Percentiles rank a stretch among this genome's conserved stretches.
Evolutionary conservation across 352 stramenopile species (phyloP).

Genomic region (Pythium chondricola): DNA sequence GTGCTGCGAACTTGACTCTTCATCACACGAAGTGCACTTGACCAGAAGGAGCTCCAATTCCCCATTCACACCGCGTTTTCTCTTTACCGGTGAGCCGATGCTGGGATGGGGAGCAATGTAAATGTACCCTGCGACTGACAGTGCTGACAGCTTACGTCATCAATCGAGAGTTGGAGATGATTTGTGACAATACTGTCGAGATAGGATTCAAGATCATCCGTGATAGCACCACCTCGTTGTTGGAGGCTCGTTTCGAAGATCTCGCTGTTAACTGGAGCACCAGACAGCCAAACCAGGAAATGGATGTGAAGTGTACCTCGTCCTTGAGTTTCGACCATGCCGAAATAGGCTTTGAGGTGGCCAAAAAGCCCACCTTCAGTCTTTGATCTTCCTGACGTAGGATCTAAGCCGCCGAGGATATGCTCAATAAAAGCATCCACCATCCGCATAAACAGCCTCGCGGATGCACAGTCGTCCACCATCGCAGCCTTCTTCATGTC

Average conservation of each 20-base stretch:
- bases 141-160: background rate
- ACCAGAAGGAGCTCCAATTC: background rate
- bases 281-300: slow-evolving; percentile 7
- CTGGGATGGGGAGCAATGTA: background rate
- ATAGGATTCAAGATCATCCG: background rate
- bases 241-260: background rate
- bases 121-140: background rate
- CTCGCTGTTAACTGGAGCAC: background rate
- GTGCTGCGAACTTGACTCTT: slow-evolving; percentile 5
- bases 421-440: slow-evolving; percentile 13
- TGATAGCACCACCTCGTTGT: background rate
- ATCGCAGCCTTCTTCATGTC: slow-evolving; percentile 11
- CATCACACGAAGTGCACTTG: background rate
- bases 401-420: slow-evolving; percentile 8
- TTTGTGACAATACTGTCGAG: background rate
- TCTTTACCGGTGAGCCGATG: background rate
- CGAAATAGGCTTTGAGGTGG: slow-evolving; percentile 7
- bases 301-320: slow-evolving; percentile 12
- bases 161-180: background rate
- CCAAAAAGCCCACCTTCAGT: slow-evolving; percentile 8
- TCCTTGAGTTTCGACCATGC: slow-evolving; percentile 13
- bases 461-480: slow-evolving; percentile 15
- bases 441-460: slow-evolving; percentile 8
- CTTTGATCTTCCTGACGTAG: background rate
- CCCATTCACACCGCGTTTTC: background rate